Base-by-base conservation (phyloP, 345 rosid genomes). In the Ceriops tagal region DNA sequence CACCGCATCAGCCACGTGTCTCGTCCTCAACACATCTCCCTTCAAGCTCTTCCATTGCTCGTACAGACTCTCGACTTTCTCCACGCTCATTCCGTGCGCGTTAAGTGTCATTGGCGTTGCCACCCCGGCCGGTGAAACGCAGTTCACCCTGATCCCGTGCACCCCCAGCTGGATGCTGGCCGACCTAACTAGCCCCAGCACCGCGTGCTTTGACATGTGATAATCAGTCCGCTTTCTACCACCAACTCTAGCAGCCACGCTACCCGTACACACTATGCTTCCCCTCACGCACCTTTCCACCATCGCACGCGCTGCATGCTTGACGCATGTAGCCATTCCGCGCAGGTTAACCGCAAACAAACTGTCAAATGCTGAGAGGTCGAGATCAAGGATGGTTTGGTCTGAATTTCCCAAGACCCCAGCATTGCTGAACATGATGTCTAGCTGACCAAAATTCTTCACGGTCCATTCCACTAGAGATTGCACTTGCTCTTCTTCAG, bases 61-160 rank as follows among this genome's bases (percentile, higher is more conserved):
- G 37, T 7, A 34, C 37, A 34, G 37, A 34, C 37, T 74, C 67
- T 84, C 83, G 0, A 64, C 37, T 32, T 64, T 71, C 53, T 66
- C 83, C 30, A 8, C 49, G 0, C 62, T 34, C 66, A 22, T n/a
- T 37, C 74, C 73, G 2, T 19, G 9, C 22, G n/a, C 1, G 0
- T 16, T 1, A 9, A 52, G 16, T 2, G 72, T 53, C 72, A 77
- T 5, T 0, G 85, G 83, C 10, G 86, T 80, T 1, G 49, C 77
- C 10, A 83, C 0, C 20, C 72, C 75, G 4, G 67, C 67, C 27
- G 89, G 89, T 0, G 85, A 77, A 8, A 80, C 83, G 31, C 72
- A 78, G 56, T 85, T 83, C 58, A 77, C 89, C 9, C 89, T 34
- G 10, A 85, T 82, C 16, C 86, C 86, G 32, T 78, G 72, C 66